Evolutionary conservation across 306 rosid genomes (phyloP), one percentile per base, ranked within the genome.

Genomic region (Geum urbanum): DNA sequence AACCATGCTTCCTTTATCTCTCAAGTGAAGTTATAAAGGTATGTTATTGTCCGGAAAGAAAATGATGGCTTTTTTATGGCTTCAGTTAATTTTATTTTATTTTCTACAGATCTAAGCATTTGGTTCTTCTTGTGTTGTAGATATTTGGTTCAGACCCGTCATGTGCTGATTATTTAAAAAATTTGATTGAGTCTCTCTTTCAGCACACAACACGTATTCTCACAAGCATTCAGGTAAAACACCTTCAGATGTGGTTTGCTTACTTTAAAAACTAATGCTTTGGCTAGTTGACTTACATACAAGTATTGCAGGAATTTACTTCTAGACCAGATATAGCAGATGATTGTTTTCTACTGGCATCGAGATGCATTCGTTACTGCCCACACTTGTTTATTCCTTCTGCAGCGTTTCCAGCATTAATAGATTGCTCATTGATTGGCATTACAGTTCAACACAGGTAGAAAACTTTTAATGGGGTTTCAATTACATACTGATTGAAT

Each of bases 21-120:
- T 91, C 99, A 41, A 91, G 99, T 80, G 97, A 95, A 85, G 99
- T 95, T 79, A 95, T 95, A 77, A 95, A 95, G 96, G 99, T 89
- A 78, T 35, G 22, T 18, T n/a, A 18, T 70, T 20, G 27, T 41
- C 15, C 10, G 14, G 37, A 53, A 53, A 53, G 24, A 35, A 50
- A 66, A 9, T 10, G 55, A n/a, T 41, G 10, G 15, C 53, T n/a
- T 39, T 27, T 59, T 54, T 5, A 18, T 50, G 27, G 22, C 22
- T 6, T 37, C 49, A 49, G 59, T 14, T 66, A 40, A 11, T 69
- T 67, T 13, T 24, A 5, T 24, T 3, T 53, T 35, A 12, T 49
- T 78, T 72, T 46, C 57, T 41, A n/a, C 75, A 57, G 67, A 32
- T 65, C 53, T 71, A 41, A 71, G 68, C 76, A 68, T 79, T 66